Percentiles rank a stretch among this genome's conserved stretches.
These are phyloP conservation scores for Sarcomyxa edulis DNA, from an alignment of 768 basidiomycete genomes.

Conservation along the genomic window DNA sequence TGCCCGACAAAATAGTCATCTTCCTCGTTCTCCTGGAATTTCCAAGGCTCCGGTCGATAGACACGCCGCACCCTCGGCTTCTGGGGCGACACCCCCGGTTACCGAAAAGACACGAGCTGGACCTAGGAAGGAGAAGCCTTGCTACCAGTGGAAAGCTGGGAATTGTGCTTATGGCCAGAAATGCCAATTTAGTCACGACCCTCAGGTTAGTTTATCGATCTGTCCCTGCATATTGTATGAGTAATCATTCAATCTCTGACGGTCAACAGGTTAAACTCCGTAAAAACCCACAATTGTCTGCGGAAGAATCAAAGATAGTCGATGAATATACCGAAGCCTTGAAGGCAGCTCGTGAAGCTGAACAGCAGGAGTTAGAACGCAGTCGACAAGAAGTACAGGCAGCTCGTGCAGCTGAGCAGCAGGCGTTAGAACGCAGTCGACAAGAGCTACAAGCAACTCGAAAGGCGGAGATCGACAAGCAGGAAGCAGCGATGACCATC, in stretches of 20 bases:
- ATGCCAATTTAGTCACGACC: slow-evolving; percentile 28
- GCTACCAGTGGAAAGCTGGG: slow-evolving; percentile 27
- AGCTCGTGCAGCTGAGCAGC: slow-evolving; percentile 11
- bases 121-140: slow-evolving; percentile 1
- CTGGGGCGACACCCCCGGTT: too few species aligned
- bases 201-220: slow-evolving; percentile 18
- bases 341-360: slow-evolving; percentile 8
- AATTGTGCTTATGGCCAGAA: slow-evolving; percentile 28
- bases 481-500: slow-evolving; percentile 37
- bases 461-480: slow-evolving; percentile 16
- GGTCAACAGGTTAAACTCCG: neutral
- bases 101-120: too few species aligned
- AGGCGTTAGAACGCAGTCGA: slow-evolving; percentile 13
- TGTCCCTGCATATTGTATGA: neutral
- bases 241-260: neutral
- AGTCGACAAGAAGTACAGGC: slow-evolving; percentile 13
- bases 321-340: slow-evolving; percentile 6
- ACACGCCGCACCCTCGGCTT: too few species aligned
- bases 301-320: slow-evolving; percentile 12
- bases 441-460: slow-evolving; percentile 14
- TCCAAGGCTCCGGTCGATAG: too few species aligned
- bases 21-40: too few species aligned
- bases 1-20: too few species aligned
- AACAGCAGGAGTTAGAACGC: slow-evolving; percentile 14
- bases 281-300: slow-evolving; percentile 2